Percentiles rank a stretch among this genome's conserved stretches.
Conservation (phyloP, 1,284 basidiomycete species). For the Erythrobasidium hasegawianum region DNA sequence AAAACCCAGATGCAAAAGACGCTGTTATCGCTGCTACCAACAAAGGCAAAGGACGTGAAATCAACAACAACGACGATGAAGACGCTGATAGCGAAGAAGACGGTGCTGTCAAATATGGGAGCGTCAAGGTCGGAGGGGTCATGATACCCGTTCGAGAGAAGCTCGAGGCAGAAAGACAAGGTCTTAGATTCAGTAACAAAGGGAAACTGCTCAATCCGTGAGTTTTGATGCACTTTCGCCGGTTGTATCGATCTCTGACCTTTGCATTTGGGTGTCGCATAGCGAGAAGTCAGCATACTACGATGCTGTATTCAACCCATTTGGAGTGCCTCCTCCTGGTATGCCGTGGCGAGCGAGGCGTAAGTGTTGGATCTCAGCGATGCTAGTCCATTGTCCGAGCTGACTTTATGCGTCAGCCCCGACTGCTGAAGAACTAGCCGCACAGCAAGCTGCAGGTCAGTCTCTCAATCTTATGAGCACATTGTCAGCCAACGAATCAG, state of each 20-base stretch:
- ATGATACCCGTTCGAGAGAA: slow-evolving; percentile 13
- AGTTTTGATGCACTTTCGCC: slow-evolving; percentile 31
- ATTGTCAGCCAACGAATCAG: not conserved
- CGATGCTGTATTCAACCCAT: slow-evolving; percentile 88
- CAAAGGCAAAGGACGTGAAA: slow-evolving; percentile 5
- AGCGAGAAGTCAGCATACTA: slow-evolving; percentile 73
- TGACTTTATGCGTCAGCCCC: slow-evolving; percentile 40
- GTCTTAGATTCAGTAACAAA: slow-evolving; percentile 65
- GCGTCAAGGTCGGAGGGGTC: slow-evolving; percentile 17
- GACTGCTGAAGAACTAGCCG: slow-evolving; percentile 39
- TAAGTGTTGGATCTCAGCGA: slow-evolving; percentile 20
- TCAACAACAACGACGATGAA: not conserved
- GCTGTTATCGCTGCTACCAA: slow-evolving; percentile 59
- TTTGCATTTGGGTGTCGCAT: not conserved
- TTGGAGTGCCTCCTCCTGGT: slow-evolving; percentile 89
- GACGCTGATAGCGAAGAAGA: slow-evolving; percentile 16
- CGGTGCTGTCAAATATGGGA: slow-evolving; percentile 8
- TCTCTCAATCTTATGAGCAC: not conserved
- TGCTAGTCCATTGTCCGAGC: slow-evolving; percentile 8
- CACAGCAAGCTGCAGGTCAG: slow-evolving; percentile 34
- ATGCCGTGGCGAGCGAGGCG: slow-evolving; percentile 82
- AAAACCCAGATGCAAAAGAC: slow-evolving; percentile 80
- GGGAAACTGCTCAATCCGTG: slow-evolving; percentile 54
- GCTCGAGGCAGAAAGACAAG: slow-evolving; percentile 35
- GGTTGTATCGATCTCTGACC: not conserved